Conservation (phyloP, 495 filamentous ascomycete species). For the Recurvomyces mirabilis region DNA sequence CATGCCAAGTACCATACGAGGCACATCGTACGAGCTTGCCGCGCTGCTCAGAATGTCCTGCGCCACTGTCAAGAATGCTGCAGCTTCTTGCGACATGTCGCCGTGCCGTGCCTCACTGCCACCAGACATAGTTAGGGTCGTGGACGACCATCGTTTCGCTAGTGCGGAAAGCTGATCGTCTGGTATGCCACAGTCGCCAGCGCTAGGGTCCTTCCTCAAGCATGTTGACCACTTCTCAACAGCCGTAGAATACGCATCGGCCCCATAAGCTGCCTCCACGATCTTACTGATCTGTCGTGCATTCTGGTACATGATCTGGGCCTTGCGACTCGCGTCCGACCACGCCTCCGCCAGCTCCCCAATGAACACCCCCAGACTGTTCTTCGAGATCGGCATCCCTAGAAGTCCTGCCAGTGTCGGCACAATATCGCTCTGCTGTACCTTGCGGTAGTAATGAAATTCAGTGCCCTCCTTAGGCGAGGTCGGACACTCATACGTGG, state of each 20-base stretch:
- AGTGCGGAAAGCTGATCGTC: background rate
- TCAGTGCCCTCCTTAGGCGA: slow-evolving; percentile 37
- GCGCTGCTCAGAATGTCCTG: slow-evolving; percentile 72
- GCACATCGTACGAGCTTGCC: slow-evolving; percentile 80
- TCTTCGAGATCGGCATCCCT: slow-evolving; percentile 81
- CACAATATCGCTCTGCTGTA: slow-evolving; percentile 88
- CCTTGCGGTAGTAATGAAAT: slow-evolving; percentile 67
- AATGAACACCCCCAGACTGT: slow-evolving; percentile 84
- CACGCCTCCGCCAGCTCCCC: slow-evolving; percentile 66
- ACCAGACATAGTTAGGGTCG: background rate
- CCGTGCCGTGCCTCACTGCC: background rate
- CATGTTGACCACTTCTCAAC: background rate
- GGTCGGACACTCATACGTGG: slow-evolving; percentile 30
- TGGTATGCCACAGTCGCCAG: background rate
- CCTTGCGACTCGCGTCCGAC: slow-evolving; percentile 37
- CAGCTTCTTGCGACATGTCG: background rate
- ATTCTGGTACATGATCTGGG: slow-evolving; percentile 58
- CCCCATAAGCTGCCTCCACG: slow-evolving; percentile 57
- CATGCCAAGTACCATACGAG: slow-evolving; percentile 45
- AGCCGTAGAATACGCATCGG: background rate
- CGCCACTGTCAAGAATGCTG: slow-evolving; percentile 52
- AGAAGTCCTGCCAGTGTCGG: slow-evolving; percentile 81
- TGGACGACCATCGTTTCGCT: background rate
- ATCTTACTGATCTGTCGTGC: slow-evolving; percentile 66
- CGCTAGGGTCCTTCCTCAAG: background rate